These are phyloP conservation scores for Phytopythium chamaehyphon DNA, from an alignment of 352 stramenopile genomes.

Conservation along the genomic window DNA sequence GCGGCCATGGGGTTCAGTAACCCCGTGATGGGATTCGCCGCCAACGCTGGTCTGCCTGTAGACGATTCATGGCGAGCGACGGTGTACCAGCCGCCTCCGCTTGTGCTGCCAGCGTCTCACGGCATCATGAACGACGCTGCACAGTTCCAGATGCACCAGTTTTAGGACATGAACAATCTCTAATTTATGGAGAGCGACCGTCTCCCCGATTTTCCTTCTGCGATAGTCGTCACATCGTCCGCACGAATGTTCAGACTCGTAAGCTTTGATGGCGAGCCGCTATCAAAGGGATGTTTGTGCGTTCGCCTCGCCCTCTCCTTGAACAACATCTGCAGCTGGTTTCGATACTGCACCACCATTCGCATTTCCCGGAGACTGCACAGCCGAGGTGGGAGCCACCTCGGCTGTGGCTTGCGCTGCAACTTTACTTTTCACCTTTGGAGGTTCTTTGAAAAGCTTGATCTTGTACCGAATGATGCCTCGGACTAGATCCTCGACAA, in stretches of 20 bases:
- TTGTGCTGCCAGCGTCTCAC: background rate
- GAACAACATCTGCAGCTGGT: too few species aligned
- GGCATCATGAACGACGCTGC: constrained; percentile 5
- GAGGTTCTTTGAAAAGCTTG: constrained; percentile 55
- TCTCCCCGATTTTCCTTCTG: background rate
- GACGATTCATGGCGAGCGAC: background rate
- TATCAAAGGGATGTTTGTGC: too few species aligned
- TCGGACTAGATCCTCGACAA: constrained; percentile 62
- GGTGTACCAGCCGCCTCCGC: background rate
- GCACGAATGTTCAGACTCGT: too few species aligned
- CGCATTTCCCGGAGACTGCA: too few species aligned
- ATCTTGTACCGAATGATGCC: constrained; percentile 75
- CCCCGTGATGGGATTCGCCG: background rate
- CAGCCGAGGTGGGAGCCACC: background rate
- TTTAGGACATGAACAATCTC: constrained; percentile 1
- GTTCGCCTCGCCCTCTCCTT: too few species aligned
- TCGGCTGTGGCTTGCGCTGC: background rate
- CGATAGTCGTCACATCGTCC: background rate
- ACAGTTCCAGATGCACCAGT: constrained; percentile 9
- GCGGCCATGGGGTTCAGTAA: background rate
- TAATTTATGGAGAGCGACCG: constrained; percentile 2
- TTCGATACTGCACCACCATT: too few species aligned
- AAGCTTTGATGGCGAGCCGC: too few species aligned
- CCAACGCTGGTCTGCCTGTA: background rate
- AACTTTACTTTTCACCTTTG: constrained; percentile 11